Evolutionary conservation across 495 filamentous ascomycete species (phyloP).

Genomic region (Penicillium cosmopolitanum): DNA sequence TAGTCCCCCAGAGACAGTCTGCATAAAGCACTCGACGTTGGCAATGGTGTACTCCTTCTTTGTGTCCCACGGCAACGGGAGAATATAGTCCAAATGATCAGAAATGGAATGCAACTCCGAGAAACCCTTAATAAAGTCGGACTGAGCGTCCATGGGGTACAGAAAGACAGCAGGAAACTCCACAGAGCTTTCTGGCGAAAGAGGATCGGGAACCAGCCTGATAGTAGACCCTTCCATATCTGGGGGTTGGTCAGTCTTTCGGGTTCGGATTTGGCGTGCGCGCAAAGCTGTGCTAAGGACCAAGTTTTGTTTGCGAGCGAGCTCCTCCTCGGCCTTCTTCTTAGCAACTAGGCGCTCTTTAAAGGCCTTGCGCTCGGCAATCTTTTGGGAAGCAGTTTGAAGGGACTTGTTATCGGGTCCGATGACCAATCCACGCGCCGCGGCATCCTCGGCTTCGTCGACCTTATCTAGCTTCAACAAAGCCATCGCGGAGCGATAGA

Average conservation of each 20-base stretch:
- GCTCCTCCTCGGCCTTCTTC: conserved; percentile 53
- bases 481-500: conserved; percentile 79
- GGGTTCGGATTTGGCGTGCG: conserved; percentile 69
- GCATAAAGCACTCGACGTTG: conserved; percentile 85
- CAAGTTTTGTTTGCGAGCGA: conserved; percentile 54
- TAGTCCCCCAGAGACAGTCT: conserved; percentile 78
- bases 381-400: conserved; percentile 53
- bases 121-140: conserved; percentile 88
- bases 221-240: conserved; percentile 81
- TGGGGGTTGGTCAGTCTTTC: conserved; percentile 70
- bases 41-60: conserved; percentile 63
- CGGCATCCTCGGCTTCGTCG: conserved; percentile 75
- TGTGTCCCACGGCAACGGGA: conserved; percentile 83
- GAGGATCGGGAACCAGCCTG: conserved; percentile 68
- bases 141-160: conserved; percentile 78
- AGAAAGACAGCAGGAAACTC: conserved; percentile 80
- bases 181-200: conserved; percentile 70
- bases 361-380: conserved; percentile 51
- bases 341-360: conserved; percentile 43
- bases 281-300: conserved; percentile 72
- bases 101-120: conserved; percentile 69
- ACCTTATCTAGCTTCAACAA: conserved; percentile 74
- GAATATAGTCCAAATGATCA: conserved; percentile 78
- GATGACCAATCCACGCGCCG: conserved; percentile 67
- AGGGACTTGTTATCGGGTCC: conserved; percentile 67